Evolutionary conservation across 345 rosid genomes (phyloP).

Genomic region (Gossypium arboreum): DNA sequence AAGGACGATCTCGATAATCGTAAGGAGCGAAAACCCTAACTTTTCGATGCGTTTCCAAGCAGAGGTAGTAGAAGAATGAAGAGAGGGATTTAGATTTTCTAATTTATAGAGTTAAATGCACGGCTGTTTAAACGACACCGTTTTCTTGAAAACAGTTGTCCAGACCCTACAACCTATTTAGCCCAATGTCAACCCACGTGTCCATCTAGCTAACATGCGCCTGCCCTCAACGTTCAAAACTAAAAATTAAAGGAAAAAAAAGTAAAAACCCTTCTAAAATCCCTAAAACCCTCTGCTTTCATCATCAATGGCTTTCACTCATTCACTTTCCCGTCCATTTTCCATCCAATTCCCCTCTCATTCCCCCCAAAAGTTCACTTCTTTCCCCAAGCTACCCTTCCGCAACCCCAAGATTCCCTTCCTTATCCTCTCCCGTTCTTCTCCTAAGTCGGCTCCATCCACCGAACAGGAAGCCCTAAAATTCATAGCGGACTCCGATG

Average conservation of each 20-base stretch:
- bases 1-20: neutral
- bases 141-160: neutral
- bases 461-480: slow-evolving; percentile 56
- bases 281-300: neutral
- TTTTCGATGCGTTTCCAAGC: neutral
- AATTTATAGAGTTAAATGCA: neutral
- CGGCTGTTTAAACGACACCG: neutral
- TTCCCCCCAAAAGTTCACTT: slow-evolving; percentile 20
- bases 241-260: neutral
- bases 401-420: slow-evolving; percentile 13
- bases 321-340: slow-evolving; percentile 23
- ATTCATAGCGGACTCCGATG: slow-evolving; percentile 58
- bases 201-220: neutral
- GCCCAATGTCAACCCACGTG: neutral
- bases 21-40: neutral
- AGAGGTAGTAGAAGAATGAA: neutral
- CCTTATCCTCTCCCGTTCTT: slow-evolving; percentile 25
- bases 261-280: neutral
- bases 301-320: slow-evolving; percentile 33
- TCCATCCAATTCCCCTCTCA: slow-evolving; percentile 8
- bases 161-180: neutral
- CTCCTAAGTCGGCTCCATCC: slow-evolving; percentile 31
- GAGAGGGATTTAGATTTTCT: neutral
- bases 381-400: slow-evolving; percentile 16
- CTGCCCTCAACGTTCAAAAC: neutral